These are phyloP conservation scores for Penicillium frequentans DNA, from an alignment of 2,329 filamentous ascomycete genomes.

Conservation along the genomic window DNA sequence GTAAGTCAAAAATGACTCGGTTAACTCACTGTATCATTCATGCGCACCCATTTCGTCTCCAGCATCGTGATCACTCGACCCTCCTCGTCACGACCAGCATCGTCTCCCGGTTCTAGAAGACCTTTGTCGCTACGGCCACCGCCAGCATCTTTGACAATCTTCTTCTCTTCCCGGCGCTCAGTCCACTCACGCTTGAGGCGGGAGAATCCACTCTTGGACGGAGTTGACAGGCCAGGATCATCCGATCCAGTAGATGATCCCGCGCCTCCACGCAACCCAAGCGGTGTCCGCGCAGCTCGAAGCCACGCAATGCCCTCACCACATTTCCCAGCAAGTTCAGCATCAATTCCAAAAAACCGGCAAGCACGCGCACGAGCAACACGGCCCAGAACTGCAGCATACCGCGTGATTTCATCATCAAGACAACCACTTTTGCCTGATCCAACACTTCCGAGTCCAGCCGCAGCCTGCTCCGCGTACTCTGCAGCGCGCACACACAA, in stretches of 20 bases:
- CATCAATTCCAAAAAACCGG: slow-evolving; percentile 86
- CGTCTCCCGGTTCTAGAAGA: slow-evolving; percentile 57
- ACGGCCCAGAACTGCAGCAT: slow-evolving; percentile 71
- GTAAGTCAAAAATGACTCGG: neutral
- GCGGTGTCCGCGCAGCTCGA: slow-evolving; percentile 70
- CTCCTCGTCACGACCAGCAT: slow-evolving; percentile 84
- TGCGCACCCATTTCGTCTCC: slow-evolving; percentile 83
- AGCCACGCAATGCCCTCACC: slow-evolving; percentile 88
- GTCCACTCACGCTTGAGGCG: slow-evolving; percentile 71
- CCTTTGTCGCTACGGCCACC: slow-evolving; percentile 31
- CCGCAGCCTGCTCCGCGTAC: slow-evolving; percentile 73
- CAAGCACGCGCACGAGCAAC: slow-evolving; percentile 82
- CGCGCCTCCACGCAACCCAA: slow-evolving; percentile 60
- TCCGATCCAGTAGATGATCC: slow-evolving; percentile 7
- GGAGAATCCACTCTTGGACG: slow-evolving; percentile 33
- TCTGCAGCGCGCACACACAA: slow-evolving; percentile 86
- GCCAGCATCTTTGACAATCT: slow-evolving; percentile 65
- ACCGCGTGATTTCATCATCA: slow-evolving; percentile 66
- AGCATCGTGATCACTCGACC: slow-evolving; percentile 82
- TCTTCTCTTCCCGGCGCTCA: slow-evolving; percentile 76
- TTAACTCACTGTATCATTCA: slow-evolving; percentile 79
- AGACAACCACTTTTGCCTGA: slow-evolving; percentile 40
- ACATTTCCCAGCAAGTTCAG: slow-evolving; percentile 76
- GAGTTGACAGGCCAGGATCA: neutral
- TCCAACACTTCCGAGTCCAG: slow-evolving; percentile 46